Conservation (phyloP, 2,329 filamentous ascomycete species). For the Aspergillus jensenii region DNA sequence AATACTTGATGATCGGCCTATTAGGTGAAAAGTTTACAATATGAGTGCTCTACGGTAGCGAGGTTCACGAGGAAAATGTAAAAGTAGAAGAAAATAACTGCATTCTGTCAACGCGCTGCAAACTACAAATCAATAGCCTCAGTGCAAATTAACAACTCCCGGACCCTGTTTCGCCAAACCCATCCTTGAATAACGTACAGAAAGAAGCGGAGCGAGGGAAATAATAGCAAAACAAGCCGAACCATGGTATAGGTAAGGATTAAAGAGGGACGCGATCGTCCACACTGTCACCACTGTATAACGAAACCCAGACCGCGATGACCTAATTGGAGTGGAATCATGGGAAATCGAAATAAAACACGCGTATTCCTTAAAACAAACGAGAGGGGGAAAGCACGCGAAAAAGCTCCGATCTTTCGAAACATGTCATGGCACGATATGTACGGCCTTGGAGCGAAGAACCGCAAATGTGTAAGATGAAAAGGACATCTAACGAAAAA, state of each 20-base stretch:
- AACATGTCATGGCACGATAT: conserved; percentile 30
- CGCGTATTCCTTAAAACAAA: conserved; percentile 8
- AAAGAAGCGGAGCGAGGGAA: conserved; percentile 12
- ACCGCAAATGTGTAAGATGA: neutral
- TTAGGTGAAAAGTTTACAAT: neutral
- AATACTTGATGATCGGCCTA: neutral
- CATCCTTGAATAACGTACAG: conserved; percentile 29
- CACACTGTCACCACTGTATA: conserved; percentile 1
- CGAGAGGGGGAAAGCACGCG: conserved; percentile 12
- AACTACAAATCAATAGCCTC: conserved; percentile 21
- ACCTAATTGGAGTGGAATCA: conserved; percentile 7
- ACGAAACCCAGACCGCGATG: conserved; percentile 9
- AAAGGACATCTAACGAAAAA: neutral
- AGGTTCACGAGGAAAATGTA: neutral
- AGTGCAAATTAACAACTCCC: conserved; percentile 26
- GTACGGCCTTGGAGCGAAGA: conserved; percentile 4
- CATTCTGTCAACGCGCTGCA: conserved; percentile 24
- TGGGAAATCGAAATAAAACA: neutral
- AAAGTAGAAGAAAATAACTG: conserved; percentile 6
- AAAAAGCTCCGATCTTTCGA: conserved; percentile 21
- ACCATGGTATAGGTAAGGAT: conserved; percentile 11
- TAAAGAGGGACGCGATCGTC: neutral
- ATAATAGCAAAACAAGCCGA: conserved; percentile 16
- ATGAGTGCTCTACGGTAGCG: neutral
- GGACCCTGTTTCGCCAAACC: conserved; percentile 32